Percentiles rank a stretch among this genome's conserved stretches.
phyloP scores from a whole-genome alignment of 116 monocot species.

The Dioscorea cayenensis region DNA sequence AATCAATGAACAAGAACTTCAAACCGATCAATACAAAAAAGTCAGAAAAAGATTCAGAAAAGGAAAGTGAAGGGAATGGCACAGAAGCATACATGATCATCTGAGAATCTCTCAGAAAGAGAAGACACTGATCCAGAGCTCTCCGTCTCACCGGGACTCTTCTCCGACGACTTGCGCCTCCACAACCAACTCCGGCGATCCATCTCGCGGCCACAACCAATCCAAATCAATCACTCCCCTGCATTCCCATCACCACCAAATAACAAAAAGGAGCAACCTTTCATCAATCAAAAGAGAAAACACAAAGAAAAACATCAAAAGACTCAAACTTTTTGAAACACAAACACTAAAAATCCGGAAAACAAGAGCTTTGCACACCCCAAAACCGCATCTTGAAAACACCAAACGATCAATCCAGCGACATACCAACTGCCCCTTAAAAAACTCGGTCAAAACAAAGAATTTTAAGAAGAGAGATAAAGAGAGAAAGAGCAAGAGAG shows the following conservation, averaged over 20 bases:
- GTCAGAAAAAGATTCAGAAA: too few species aligned
- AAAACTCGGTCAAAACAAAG: not conserved
- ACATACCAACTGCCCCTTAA: not conserved
- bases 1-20: too few species aligned
- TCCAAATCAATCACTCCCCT: not conserved
- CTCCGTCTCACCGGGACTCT: slow-evolving; percentile 27
- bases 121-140: slow-evolving; percentile 41
- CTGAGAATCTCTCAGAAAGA: slow-evolving; percentile 26
- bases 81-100: slow-evolving; percentile 25
- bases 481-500: not conserved
- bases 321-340: not conserved
- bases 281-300: not conserved
- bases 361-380: slow-evolving; percentile 9
- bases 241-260: not conserved
- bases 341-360: not conserved
- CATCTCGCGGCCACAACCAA: slow-evolving; percentile 13
- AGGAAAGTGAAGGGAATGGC: not conserved
- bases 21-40: too few species aligned
- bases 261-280: not conserved
- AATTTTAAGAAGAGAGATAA: too few species aligned
- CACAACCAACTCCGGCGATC: slow-evolving; percentile 19
- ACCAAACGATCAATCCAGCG: slow-evolving; percentile 4
- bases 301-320: not conserved
- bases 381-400: slow-evolving; percentile 19
- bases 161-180: slow-evolving; percentile 18